Evolutionary conservation across 1,284 basidiomycete species (phyloP), one percentile per base, ranked within the genome.

Genomic region (Ustilago bromivora): DNA sequence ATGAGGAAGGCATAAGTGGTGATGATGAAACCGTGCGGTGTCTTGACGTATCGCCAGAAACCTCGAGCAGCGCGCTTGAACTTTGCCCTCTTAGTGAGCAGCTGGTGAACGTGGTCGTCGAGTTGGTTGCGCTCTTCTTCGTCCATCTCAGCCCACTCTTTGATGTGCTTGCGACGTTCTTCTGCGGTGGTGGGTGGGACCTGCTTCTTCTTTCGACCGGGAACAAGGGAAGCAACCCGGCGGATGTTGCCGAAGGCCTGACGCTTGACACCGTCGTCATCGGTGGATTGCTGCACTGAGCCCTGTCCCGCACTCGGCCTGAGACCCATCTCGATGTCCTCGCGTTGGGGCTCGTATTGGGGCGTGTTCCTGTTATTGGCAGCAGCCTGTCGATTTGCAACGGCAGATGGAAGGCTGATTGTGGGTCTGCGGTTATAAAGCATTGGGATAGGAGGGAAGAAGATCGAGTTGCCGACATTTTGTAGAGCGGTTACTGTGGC

Each of bases 21-120:
- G 53, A 85, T 79, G 63, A 85, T 83, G 57, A 84, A 81, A 36
- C 84, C 84, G 54, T 82, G 82, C 15, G 82, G 80, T 28, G 84
- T 85, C 57, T 73, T 66, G 28, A 84, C 78, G 62, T 82, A 85
- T 34, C 73, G 58, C 61, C 75, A 75, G 59, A 85, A 85, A 8
- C 84, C 84, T 17, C 64, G 65, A 2, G 69, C 54, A 15, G 71
- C 75, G 31, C 83, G 80, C 43, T 76, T 78, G 62, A 82, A 74
- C 66, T 90, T 91, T 35, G 91, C 90, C 38, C 90, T 90, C 71
- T 91, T 90, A 31, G 89, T 89, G 15, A 96, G 88, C 3, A 94
- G 90, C 76, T 93, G 90, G 62, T 92, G 90, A 28, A 96, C 92
- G 87, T 95, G 94, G 41, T 89, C 88, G 84, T 94, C 93, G 28